Percentiles rank a stretch among this genome's conserved stretches.
phyloP scores from a whole-genome alignment of 495 filamentous ascomycete species.

The Tetracladium marchalianum region DNA sequence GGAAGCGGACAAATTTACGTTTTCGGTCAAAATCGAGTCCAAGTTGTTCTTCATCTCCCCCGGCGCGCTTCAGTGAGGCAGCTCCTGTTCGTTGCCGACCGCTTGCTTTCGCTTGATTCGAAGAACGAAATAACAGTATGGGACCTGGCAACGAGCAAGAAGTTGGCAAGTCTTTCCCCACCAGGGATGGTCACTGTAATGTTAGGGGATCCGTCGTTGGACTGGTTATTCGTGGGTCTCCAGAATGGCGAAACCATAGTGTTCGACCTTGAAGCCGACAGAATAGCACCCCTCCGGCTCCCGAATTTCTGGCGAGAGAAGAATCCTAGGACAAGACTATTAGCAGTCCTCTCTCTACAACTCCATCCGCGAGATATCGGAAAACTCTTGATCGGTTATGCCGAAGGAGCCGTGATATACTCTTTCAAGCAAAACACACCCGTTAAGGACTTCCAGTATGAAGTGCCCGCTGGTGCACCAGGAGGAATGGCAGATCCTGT shows the following conservation, averaged over 20 bases:
- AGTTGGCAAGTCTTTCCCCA: slow-evolving; percentile 55
- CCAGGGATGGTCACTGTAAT: slow-evolving; percentile 56
- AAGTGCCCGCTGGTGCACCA: slow-evolving; percentile 70
- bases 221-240: slow-evolving; percentile 78
- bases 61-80: slow-evolving; percentile 58
- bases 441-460: slow-evolving; percentile 72
- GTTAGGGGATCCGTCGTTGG: slow-evolving; percentile 77
- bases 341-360: slow-evolving; percentile 56
- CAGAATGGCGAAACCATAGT: slow-evolving; percentile 73
- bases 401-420: slow-evolving; percentile 77
- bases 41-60: slow-evolving; percentile 53
- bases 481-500: slow-evolving; percentile 57
- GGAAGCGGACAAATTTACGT: slow-evolving; percentile 56
- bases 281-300: slow-evolving; percentile 64
- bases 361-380: slow-evolving; percentile 90
- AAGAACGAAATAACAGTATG: slow-evolving; percentile 77
- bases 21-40: slow-evolving; percentile 75
- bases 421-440: slow-evolving; percentile 82
- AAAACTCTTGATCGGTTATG: slow-evolving; percentile 80
- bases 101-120: slow-evolving; percentile 71
- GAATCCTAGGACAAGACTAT: slow-evolving; percentile 30
- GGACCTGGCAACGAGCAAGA: slow-evolving; percentile 52
- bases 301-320: slow-evolving; percentile 73
- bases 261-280: slow-evolving; percentile 80
- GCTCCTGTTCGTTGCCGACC: slow-evolving; percentile 68